Conservation (phyloP, 768 basidiomycete species). For the Trametes cubensis region DNA sequence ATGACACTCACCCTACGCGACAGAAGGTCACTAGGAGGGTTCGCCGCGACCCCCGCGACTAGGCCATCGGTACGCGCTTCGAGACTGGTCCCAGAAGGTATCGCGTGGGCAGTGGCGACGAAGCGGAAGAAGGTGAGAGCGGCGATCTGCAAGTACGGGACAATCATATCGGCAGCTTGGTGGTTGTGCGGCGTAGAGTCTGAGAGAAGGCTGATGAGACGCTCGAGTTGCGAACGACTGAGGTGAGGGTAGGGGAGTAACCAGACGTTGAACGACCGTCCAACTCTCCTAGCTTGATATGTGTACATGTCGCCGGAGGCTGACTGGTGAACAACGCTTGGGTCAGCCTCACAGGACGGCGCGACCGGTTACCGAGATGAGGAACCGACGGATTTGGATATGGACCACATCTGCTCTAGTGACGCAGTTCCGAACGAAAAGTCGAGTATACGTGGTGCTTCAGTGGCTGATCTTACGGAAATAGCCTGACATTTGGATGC, state of each 20-base stretch:
- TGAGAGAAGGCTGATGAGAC: background rate
- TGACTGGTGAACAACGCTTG: no score
- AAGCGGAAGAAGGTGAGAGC: constrained; percentile 6
- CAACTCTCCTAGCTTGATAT: no score
- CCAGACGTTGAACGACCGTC: background rate
- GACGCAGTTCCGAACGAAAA: no score
- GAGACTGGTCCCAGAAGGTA: background rate
- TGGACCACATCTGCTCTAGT: no score
- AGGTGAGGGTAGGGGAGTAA: background rate
- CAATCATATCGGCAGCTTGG: constrained; percentile 4
- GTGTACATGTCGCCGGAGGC: no score
- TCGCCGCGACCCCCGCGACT: background rate
- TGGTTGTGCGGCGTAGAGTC: background rate
- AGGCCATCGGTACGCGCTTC: background rate
- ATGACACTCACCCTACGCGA: background rate
- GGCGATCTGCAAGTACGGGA: constrained; percentile 12
- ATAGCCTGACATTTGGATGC: no score
- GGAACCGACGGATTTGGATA: no score
- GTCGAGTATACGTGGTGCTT: no score
- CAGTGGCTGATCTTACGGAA: no score
- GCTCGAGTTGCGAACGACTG: background rate
- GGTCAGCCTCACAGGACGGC: no score
- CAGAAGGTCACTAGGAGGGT: background rate
- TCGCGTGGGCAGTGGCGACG: constrained; percentile 5
- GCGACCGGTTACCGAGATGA: no score